These are phyloP conservation scores for Pythium folliculosum DNA, from an alignment of 352 stramenopile species.

Conservation along the genomic window DNA sequence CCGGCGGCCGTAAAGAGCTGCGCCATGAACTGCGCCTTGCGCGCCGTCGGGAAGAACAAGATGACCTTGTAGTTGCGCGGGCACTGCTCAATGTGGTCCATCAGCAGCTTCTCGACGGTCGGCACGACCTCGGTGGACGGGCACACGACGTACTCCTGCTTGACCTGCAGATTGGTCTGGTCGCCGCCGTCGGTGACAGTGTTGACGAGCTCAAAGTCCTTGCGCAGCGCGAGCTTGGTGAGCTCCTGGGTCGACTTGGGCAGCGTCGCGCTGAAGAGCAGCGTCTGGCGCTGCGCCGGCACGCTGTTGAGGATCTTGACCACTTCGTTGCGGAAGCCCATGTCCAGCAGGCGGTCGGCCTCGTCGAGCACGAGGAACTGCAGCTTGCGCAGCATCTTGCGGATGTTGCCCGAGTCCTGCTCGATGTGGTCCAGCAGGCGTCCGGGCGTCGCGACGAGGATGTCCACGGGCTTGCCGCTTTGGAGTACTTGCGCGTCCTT, in stretches of 20 bases:
- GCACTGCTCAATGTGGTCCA: slow-evolving; percentile 58
- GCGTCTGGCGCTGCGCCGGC: slow-evolving; percentile 85
- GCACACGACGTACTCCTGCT: slow-evolving; percentile 85
- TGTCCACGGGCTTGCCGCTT: slow-evolving; percentile 61
- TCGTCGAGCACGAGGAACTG: slow-evolving; percentile 93
- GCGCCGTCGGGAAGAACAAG: slow-evolving; percentile 93
- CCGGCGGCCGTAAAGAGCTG: slow-evolving; percentile 85
- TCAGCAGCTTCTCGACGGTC: slow-evolving; percentile 67
- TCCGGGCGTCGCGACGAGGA: slow-evolving; percentile 96
- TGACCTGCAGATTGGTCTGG: slow-evolving; percentile 88
- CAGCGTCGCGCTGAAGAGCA: slow-evolving; percentile 97
- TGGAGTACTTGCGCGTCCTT: slow-evolving; percentile 51
- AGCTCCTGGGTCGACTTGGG: slow-evolving; percentile 86
- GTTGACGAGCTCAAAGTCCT: slow-evolving; percentile 91
- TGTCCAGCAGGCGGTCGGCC: slow-evolving; percentile 95
- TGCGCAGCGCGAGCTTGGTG: slow-evolving; percentile 80
- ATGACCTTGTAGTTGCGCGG: slow-evolving; percentile 92
- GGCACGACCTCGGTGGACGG: slow-evolving; percentile 67
- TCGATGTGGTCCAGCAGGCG: slow-evolving; percentile 95
- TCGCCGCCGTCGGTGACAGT: slow-evolving; percentile 89
- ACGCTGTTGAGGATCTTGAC: slow-evolving; percentile 83
- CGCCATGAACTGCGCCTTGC: slow-evolving; percentile 86
- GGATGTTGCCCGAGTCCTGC: slow-evolving; percentile 90
- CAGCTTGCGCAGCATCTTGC: slow-evolving; percentile 45
- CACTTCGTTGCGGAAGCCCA: slow-evolving; percentile 94